Conservation (phyloP, 345 rosid species). For the Sisymbrium irio region DNA sequence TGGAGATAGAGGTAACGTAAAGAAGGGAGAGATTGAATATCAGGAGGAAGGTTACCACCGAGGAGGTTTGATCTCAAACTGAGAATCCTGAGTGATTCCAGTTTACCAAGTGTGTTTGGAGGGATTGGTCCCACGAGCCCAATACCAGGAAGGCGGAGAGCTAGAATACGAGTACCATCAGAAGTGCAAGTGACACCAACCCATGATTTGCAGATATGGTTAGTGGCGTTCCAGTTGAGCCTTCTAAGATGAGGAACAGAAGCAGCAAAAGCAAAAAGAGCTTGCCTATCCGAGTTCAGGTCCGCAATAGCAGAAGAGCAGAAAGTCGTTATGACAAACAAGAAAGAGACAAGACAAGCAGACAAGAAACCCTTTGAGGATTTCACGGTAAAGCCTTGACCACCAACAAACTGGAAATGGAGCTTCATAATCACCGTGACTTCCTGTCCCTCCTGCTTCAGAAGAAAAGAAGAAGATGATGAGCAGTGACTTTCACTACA, state of each 20-base stretch:
- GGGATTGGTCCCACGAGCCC: constrained; percentile 77
- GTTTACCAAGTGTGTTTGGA: constrained; percentile 61
- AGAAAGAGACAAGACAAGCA: constrained; percentile 30
- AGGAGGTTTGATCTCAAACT: constrained; percentile 73
- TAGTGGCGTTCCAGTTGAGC: constrained; percentile 61
- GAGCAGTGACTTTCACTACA: constrained; percentile 25
- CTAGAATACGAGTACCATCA: constrained; percentile 41
- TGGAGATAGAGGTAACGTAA: constrained; percentile 71
- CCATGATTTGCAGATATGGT: constrained; percentile 66
- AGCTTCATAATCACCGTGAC: constrained; percentile 31
- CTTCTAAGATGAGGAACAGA: constrained; percentile 53
- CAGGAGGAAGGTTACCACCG: constrained; percentile 70
- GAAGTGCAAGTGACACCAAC: constrained; percentile 57
- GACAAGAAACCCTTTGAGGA: constrained; percentile 39
- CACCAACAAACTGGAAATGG: constrained; percentile 14
- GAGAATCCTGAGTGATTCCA: constrained; percentile 55
- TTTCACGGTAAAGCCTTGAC: constrained; percentile 14
- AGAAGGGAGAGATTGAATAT: constrained; percentile 53
- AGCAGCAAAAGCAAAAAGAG: constrained; percentile 59
- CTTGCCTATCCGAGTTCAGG: constrained; percentile 61
- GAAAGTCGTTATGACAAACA: constrained; percentile 31
- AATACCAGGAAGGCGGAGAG: constrained; percentile 67
- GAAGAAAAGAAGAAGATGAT: constrained; percentile 22
- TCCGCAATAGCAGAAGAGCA: constrained; percentile 48
- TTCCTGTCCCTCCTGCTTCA: constrained; percentile 42